Evolutionary conservation across 75 land plant species (phyloP), one percentile per base, ranked within the genome.

Genomic region (Sequoia sempervirens): DNA sequence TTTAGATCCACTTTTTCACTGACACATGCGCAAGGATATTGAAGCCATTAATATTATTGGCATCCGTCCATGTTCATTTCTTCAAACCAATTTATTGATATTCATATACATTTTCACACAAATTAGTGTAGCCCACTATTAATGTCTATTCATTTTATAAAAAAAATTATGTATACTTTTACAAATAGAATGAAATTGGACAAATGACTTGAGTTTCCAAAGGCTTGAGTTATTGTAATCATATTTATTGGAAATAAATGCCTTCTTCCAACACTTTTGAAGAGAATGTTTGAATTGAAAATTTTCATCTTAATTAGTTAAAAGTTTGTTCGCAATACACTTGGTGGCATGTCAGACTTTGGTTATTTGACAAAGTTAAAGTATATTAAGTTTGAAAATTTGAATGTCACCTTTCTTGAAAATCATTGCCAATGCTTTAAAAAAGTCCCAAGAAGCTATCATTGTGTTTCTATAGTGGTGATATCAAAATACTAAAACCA

Each of bases 171-270:
- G 4, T 5, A 47, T 47, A 10, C 73, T 70, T 70, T 28, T 84
- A n/a, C 68, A 92, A 92, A 90, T 72, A 87, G 92, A 81, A 78
- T n/a, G 86, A n/a, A 84, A n/a, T n/a, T n/a, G 70, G 86, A 85
- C 50, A 87, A 90, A 66, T 92, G 93, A 92, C 85, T 75, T 17
- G 38, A 84, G 7, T 89, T 89, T 53, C 93, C 93, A 18, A 87
- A 87, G 30, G 89, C 93, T 36, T 88, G 88, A 82, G 93, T 89
- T 32, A 90, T 92, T 47, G 81, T 92, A 26, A 79, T 92, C 9
- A 92, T 87, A 70, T 90, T 90, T 54, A 83, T 86, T 10, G 84
- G 92, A n/a, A 80, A 41, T n/a, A 80, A 56, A 45, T 92, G 6
- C 18, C 15, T 6, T 5, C 38, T 75, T 75, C 78, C 93, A 79